Conservation (phyloP, 2,329 filamentous ascomycete genomes). For the Colletotrichum zoysiae region DNA sequence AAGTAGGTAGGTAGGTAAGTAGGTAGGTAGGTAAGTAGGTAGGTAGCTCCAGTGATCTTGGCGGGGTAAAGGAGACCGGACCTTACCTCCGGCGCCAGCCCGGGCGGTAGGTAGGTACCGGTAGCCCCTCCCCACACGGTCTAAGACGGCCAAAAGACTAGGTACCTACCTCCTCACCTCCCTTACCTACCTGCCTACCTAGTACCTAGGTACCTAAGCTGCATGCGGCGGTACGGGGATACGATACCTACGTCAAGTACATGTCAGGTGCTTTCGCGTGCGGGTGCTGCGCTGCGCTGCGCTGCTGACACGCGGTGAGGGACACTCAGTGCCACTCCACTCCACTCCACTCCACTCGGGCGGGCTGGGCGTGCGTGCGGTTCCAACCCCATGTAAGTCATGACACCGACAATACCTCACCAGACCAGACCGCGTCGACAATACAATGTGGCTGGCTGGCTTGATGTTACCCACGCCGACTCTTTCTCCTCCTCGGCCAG, state of each 20-base stretch:
- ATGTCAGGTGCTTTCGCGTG: conserved; percentile 42
- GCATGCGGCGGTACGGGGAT: not conserved
- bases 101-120: too few relatives aligned
- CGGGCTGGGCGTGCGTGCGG: conserved; percentile 6
- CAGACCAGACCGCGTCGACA: conserved; percentile 27
- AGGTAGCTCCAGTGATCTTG: not conserved
- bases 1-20: too few relatives aligned
- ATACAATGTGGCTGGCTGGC: conserved; percentile 27
- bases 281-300: too few relatives aligned
- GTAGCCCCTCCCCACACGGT: not conserved
- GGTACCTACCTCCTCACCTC: too few relatives aligned
- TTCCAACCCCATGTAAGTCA: conserved; percentile 16
- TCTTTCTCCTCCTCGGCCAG: not conserved
- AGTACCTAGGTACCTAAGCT: too few relatives aligned
- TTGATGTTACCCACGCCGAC: conserved; percentile 3
- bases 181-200: too few relatives aligned
- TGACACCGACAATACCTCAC: conserved; percentile 40
- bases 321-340: too few relatives aligned
- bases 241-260: not conserved
- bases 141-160: not conserved
- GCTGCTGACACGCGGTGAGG: conserved; percentile 11
- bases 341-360: not conserved
- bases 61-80: conserved; percentile 1
- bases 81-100: not conserved
- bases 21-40: too few relatives aligned